These are phyloP conservation scores for Metarhizium rileyi DNA, from an alignment of 2,329 filamentous ascomycete species.

Conservation along the genomic window DNA sequence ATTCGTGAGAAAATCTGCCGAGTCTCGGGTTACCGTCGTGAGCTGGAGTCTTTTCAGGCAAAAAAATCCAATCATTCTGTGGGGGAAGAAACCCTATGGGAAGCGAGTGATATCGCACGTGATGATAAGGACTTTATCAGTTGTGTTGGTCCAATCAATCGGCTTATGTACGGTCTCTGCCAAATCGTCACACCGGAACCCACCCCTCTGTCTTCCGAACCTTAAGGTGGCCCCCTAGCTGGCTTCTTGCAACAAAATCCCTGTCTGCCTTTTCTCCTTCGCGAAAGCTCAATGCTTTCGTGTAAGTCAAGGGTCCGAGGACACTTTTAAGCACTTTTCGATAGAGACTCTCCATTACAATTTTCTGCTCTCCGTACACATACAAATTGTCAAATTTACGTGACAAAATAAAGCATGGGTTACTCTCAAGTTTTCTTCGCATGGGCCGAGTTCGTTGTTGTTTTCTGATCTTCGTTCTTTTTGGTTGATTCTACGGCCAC, in stretches of 20 bases:
- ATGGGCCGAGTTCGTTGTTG: neutral
- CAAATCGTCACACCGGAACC: no score
- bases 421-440: neutral
- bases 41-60: slow-evolving; percentile 23
- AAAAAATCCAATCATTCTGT: slow-evolving; percentile 27
- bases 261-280: neutral
- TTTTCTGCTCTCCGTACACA: neutral
- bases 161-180: no score
- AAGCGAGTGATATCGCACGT: slow-evolving; percentile 24
- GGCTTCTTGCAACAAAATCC: no score
- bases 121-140: slow-evolving; percentile 19
- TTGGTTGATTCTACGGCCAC: neutral
- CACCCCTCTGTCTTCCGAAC: no score
- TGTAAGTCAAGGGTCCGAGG: neutral
- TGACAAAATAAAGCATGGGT: neutral
- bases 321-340: neutral
- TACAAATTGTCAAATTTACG: neutral
- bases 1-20: slow-evolving; percentile 28
- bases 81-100: slow-evolving; percentile 31
- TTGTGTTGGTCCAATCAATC: neutral
- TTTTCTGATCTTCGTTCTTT: neutral
- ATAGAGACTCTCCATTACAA: neutral
- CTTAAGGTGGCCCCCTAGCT: no score
- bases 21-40: slow-evolving; percentile 27
- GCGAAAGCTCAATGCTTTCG: neutral